Conservation (phyloP, 2,329 filamentous ascomycete species). For the Coleophoma crateriformis region DNA sequence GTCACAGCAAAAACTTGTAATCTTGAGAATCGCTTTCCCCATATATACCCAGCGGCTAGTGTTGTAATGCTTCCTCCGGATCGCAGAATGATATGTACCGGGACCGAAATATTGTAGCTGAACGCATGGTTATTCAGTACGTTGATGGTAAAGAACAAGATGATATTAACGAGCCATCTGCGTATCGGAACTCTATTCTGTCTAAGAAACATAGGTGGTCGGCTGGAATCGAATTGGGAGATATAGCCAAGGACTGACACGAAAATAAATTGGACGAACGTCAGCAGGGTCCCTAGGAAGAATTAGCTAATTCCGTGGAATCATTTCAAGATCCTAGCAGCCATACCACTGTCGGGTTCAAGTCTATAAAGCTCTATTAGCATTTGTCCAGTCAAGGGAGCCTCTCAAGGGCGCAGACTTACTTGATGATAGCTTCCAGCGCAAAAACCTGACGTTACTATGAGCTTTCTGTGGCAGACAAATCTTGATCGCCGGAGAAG, state of each 20-base stretch:
- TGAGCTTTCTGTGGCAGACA: conserved; percentile 13
- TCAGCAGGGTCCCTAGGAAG: conserved; percentile 68
- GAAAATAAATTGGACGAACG: conserved; percentile 83
- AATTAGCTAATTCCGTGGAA: conserved; percentile 10
- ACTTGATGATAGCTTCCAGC: conserved; percentile 92
- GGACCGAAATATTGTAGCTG: conserved; percentile 92
- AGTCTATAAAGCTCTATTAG: conserved; percentile 45
- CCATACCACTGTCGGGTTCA: conserved; percentile 74
- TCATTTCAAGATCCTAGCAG: background rate
- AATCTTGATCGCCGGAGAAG: conserved; percentile 1
- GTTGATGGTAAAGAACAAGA: conserved; percentile 89
- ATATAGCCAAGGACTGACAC: conserved; percentile 74
- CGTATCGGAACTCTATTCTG: conserved; percentile 75
- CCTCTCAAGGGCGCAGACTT: conserved; percentile 31
- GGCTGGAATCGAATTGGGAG: conserved; percentile 64
- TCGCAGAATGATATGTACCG: conserved; percentile 91
- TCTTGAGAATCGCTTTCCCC: conserved; percentile 77
- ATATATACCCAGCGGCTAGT: conserved; percentile 82
- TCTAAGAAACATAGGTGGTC: conserved; percentile 66
- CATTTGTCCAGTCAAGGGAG: background rate
- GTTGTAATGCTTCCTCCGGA: conserved; percentile 96
- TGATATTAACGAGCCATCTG: conserved; percentile 84
- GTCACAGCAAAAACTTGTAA: conserved; percentile 78
- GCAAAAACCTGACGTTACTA: conserved; percentile 73
- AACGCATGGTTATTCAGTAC: conserved; percentile 97